phyloP scores from a whole-genome alignment of 139 green algal species.

The Axilococcus clingmanii region DNA sequence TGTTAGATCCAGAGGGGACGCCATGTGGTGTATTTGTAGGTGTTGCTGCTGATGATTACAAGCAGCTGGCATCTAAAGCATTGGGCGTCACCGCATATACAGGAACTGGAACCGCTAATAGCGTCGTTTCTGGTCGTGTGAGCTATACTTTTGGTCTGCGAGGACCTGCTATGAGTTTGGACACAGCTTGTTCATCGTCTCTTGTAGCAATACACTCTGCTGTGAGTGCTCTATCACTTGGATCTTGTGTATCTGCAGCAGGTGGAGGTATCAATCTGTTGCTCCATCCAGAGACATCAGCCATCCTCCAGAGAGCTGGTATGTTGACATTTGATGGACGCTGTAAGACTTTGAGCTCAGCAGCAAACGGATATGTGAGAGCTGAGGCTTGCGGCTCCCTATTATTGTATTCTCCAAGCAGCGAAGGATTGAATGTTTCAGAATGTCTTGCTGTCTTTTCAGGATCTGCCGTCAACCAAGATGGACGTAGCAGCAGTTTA shows the following conservation, averaged over 20 bases:
- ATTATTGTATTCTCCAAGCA: conserved; percentile 18
- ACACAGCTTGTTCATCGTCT: conserved; percentile 81
- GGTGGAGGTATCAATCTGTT: conserved; percentile 29
- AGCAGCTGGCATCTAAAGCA: conserved; percentile 9
- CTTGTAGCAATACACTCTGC: conserved; percentile 64
- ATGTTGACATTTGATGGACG: conserved; percentile 31
- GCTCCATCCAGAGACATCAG: conserved; percentile 25
- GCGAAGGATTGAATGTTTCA: background rate
- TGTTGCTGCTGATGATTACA: conserved; percentile 64
- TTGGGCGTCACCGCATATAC: conserved; percentile 23
- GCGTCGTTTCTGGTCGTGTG: conserved; percentile 39
- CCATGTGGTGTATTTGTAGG: conserved; percentile 62
- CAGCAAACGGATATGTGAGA: conserved; percentile 47
- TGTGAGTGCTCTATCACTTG: conserved; percentile 16
- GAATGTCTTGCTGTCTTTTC: conserved; percentile 13
- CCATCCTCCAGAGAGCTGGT: conserved; percentile 31
- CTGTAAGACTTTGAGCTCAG: conserved; percentile 47
- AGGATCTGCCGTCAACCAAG: conserved; percentile 41
- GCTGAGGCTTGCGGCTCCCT: conserved; percentile 43
- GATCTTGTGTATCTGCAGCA: conserved; percentile 23
- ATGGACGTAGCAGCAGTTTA: conserved; percentile 41
- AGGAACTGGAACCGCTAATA: conserved; percentile 24
- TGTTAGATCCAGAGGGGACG: background rate
- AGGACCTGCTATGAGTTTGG: conserved; percentile 30
- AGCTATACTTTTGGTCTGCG: conserved; percentile 45